Conservation (phyloP, 371 early-diverging fungal species). For the Basidiobolus meristosporus region DNA sequence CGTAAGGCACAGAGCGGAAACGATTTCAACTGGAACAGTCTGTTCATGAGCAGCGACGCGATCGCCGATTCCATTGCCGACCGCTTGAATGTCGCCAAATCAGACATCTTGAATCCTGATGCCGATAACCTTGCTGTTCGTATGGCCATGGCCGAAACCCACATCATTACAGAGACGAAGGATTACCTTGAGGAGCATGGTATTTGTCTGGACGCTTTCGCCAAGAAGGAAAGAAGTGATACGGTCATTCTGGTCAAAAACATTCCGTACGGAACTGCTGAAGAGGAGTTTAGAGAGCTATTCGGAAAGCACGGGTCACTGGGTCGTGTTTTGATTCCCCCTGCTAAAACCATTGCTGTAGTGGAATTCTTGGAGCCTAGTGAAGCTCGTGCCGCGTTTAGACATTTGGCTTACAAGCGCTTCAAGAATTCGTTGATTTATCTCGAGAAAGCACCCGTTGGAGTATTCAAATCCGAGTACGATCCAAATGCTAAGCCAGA, state of each 20-base stretch:
- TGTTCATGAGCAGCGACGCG: constrained; percentile 91
- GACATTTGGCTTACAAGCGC: constrained; percentile 70
- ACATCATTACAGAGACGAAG: constrained; percentile 85
- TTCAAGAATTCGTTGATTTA: constrained; percentile 80
- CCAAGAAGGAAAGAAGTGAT: constrained; percentile 55
- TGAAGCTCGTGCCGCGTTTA: constrained; percentile 83
- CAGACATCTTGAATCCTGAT: constrained; percentile 68
- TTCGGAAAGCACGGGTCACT: constrained; percentile 76
- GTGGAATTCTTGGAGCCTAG: constrained; percentile 79
- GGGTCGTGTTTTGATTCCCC: constrained; percentile 75
- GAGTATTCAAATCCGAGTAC: constrained; percentile 44
- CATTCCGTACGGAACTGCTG: constrained; percentile 61
- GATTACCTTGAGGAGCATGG: constrained; percentile 69
- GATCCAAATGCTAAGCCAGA: constrained; percentile 13
- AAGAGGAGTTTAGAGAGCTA: constrained; percentile 55
- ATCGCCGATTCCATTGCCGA: constrained; percentile 85
- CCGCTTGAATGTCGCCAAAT: constrained; percentile 69
- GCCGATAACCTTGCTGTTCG: constrained; percentile 82
- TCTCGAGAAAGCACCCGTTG: constrained; percentile 83
- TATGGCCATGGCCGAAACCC: constrained; percentile 89
- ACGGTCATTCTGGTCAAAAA: constrained; percentile 89
- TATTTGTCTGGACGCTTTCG: constrained; percentile 56
- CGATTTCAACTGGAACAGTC: constrained; percentile 86
- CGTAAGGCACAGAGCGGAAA: constrained; percentile 51
- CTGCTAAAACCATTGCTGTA: constrained; percentile 85